Conservation (phyloP, 768 basidiomycete species). For the Leucocoprinus birnbaumii region DNA sequence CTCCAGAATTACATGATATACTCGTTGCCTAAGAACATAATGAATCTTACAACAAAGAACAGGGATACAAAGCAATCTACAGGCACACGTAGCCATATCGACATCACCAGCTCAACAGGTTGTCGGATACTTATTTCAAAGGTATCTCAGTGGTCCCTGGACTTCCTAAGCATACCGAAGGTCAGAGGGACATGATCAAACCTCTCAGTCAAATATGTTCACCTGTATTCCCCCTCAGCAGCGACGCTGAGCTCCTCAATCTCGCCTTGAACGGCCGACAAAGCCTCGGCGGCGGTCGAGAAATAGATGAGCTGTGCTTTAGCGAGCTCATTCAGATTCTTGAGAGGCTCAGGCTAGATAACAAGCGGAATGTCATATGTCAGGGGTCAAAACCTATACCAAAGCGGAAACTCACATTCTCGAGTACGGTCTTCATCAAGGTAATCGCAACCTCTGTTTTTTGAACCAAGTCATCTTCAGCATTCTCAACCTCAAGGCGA, state of each 20-base stretch:
- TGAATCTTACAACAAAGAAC: too few species aligned
- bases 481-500: slow-evolving; percentile 87
- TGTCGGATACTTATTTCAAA: too few species aligned
- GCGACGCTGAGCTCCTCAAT: slow-evolving; percentile 91
- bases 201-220: slow-evolving; percentile 1
- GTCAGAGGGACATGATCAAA: not conserved
- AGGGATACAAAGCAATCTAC: too few species aligned
- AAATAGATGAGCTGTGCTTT: slow-evolving; percentile 88
- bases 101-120: too few species aligned
- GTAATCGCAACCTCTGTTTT: slow-evolving; percentile 97
- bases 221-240: slow-evolving; percentile 96
- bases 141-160: slow-evolving; percentile 75
- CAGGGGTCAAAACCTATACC: slow-evolving; percentile 6
- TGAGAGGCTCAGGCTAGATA: slow-evolving; percentile 86
- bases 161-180: slow-evolving; percentile 53
- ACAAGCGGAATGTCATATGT: slow-evolving; percentile 7
- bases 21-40: too few species aligned
- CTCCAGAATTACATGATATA: too few species aligned
- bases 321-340: slow-evolving; percentile 87
- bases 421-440: slow-evolving; percentile 96
- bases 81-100: too few species aligned
- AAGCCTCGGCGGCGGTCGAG: slow-evolving; percentile 73
- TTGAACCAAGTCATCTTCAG: slow-evolving; percentile 94
- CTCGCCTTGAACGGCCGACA: slow-evolving; percentile 83
- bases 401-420: slow-evolving; percentile 68